Conservation (phyloP, 257 asterid genomes). For the Mitragyna speciosa region DNA sequence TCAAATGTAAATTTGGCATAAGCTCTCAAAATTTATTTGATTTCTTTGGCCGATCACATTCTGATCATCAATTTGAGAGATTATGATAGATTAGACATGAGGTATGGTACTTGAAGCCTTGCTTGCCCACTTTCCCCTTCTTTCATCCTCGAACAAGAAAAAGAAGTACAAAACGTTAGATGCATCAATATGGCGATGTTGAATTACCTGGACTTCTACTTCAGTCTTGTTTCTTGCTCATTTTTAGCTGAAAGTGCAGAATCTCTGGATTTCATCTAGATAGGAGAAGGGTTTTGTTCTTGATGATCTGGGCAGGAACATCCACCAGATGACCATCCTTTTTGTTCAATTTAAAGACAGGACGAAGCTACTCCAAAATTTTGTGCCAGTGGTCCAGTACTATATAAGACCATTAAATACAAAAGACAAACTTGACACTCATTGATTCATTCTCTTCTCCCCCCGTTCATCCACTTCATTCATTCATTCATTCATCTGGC, state of each 20-base stretch:
- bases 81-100: neutral
- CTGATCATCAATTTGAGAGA: neutral
- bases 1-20: neutral
- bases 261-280: neutral
- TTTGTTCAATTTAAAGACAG: neutral
- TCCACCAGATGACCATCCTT: neutral
- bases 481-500: slow-evolving; percentile 1
- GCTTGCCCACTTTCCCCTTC: neutral
- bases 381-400: too few species aligned
- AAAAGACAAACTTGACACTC: slow-evolving; percentile 1
- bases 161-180: neutral
- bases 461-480: neutral
- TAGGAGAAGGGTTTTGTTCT: neutral
- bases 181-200: neutral
- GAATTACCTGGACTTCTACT: neutral
- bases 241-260: neutral
- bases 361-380: neutral
- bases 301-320: neutral
- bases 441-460: neutral
- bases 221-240: neutral
- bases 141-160: neutral
- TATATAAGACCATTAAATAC: neutral
- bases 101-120: neutral
- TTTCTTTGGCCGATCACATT: neutral
- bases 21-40: neutral